Percentiles rank a stretch among this genome's conserved stretches.
Evolutionary conservation across 2,329 filamentous ascomycete species (phyloP).

Genomic region (Exophiala lecanii-corni): DNA sequence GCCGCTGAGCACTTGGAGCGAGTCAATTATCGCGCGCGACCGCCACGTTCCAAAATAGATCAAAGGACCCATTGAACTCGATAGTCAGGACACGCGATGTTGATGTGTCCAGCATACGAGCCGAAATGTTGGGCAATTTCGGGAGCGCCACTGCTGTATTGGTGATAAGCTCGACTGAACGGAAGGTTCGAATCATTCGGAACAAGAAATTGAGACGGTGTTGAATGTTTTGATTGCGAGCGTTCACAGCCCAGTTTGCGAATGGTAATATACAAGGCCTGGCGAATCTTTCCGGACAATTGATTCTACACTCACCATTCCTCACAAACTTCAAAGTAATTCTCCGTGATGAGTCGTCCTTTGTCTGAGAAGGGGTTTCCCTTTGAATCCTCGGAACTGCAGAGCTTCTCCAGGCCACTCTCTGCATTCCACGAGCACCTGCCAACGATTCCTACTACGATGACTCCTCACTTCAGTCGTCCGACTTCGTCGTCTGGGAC

Average conservation of each 20-base stretch:
- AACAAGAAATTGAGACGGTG: too few species aligned
- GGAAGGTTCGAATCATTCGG: too few species aligned
- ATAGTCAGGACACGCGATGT: background rate
- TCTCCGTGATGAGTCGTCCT: background rate
- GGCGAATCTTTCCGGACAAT: background rate
- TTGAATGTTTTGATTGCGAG: too few species aligned
- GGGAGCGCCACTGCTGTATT: background rate
- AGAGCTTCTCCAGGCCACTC: background rate
- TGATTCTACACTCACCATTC: background rate
- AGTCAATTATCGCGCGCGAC: too few species aligned
- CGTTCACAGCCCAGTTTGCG: background rate
- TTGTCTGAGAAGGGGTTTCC: background rate
- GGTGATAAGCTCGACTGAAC: background rate
- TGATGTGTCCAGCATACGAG: background rate
- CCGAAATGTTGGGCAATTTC: background rate
- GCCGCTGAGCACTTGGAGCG: too few species aligned
- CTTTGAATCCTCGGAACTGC: background rate
- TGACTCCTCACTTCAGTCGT: conserved; percentile 1
- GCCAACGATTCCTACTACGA: background rate
- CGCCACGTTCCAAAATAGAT: too few species aligned
- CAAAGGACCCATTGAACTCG: too few species aligned
- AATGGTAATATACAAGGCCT: background rate
- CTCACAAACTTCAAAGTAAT: background rate
- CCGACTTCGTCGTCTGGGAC: background rate
- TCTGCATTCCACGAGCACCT: background rate